A percentile compares a stretch with the other conserved stretches of the same genome.
Evolutionary conservation across 108 stramenopile genomes (phyloP).

Genomic region (Pseudonitzschia multiseries): DNA sequence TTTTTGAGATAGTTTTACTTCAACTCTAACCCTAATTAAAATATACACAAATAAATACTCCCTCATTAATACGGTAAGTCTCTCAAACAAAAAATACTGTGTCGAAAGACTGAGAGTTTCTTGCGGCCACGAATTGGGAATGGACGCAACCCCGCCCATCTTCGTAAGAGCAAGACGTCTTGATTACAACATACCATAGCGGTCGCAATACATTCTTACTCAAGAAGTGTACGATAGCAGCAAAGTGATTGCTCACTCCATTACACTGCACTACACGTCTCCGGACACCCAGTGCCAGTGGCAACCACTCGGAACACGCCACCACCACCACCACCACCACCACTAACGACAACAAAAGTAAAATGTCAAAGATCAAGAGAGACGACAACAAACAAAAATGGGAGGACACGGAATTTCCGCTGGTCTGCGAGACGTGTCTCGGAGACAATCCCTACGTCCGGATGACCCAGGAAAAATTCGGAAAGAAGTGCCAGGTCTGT

Average conservation of each 20-base stretch:
- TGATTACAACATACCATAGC: no score
- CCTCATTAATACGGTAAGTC: no score
- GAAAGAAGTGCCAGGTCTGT: constrained; percentile 97
- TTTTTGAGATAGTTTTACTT: not conserved
- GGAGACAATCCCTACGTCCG: constrained; percentile 98
- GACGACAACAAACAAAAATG: constrained; percentile 89
- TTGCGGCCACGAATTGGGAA: not conserved
- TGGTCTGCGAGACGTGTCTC: constrained; percentile 98
- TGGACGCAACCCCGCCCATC: not conserved
- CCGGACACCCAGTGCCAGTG: no score
- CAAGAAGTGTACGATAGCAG: not conserved
- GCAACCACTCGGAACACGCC: no score
- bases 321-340: no score
- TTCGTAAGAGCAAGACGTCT: no score
- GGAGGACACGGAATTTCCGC: constrained; percentile 96
- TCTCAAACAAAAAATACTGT: no score
- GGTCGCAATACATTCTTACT: no score
- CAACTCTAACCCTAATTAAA: not conserved
- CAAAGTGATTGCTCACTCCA: not conserved
- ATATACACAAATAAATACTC: not conserved
- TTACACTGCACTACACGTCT: no score
- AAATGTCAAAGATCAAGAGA: constrained; percentile 70
- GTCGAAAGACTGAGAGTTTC: not conserved
- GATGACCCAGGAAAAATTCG: constrained; percentile 93
- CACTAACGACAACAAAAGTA: not conserved